Base-by-base conservation (phyloP, 2,329 filamentous ascomycete species). In the Gaeumannomyces tritici region DNA sequence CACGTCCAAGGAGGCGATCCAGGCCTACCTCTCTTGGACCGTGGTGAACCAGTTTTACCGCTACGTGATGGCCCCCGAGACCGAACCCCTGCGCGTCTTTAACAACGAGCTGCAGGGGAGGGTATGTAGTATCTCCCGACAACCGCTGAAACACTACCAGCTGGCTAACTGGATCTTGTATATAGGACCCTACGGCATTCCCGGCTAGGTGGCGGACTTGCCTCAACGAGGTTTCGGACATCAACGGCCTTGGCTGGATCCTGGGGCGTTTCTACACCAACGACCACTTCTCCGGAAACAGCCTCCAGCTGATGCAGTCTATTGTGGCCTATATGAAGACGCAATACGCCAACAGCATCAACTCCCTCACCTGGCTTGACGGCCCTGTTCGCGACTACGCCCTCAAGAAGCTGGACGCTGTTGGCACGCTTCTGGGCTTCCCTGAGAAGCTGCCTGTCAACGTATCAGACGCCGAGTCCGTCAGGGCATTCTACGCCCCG, bases 401-500 rank as follows among this genome's bases (percentile, higher is more conserved):
- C 1, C 81, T 84, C 56, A 74, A 84, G 67, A 88, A 88, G 67
- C 84, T 88, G 5, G 79, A 83, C 67, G 85, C 85, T 62, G 87
- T 88, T 63, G 76, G 83, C 47, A 83, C 87, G 67, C 87, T 87
- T 67, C 86, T 88, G 63, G 85, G 85, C 1, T 88, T 60, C 33
- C 62, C 62, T 7, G 29, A 62, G 4, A 26, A 33, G 85, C 82
- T 13, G 80, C 80, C 67, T 84, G 80, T 64, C 85, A 76, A 87
- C 66, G 81, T 62, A 51, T 12, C 26, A 24, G 76, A 86, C 65
- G 80, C 84, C 2, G 70, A 74, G 11, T 79, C 76, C 27, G 73
- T 88, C 21, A 72, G 77, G 28, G 72, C 79, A 6, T 86, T 83
- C 68, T 88, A 88, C 68, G 68, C 72, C 13, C 72, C 74, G 9